phyloP scores from a whole-genome alignment of 164 flowering plant species.

The Echeveria elegans region DNA sequence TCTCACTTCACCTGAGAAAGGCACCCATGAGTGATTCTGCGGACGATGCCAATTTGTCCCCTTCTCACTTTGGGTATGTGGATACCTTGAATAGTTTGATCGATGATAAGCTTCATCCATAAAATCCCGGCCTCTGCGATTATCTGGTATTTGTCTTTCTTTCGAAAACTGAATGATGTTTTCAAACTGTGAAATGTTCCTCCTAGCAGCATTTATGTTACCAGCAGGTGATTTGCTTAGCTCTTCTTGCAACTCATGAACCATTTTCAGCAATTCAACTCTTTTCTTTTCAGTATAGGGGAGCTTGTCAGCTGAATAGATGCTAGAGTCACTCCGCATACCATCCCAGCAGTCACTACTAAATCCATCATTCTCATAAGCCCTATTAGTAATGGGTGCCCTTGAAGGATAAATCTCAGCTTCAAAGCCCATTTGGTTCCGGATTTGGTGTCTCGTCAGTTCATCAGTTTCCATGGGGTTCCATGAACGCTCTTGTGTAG shows the following conservation, averaged over 20 bases:
- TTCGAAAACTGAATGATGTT: neutral
- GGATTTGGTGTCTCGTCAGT: slow-evolving; percentile 13
- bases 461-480: slow-evolving; percentile 16
- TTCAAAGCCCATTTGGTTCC: slow-evolving; percentile 22
- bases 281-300: slow-evolving; percentile 29
- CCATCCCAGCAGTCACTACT: slow-evolving; percentile 23
- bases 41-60: slow-evolving; percentile 20
- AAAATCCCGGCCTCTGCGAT: slow-evolving; percentile 7
- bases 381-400: slow-evolving; percentile 16
- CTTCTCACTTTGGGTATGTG: slow-evolving; percentile 16
- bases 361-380: slow-evolving; percentile 26
- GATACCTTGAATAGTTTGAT: slow-evolving; percentile 15
- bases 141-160: slow-evolving; percentile 20
- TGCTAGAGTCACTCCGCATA: slow-evolving; percentile 13
- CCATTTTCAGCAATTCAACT: slow-evolving; percentile 43
- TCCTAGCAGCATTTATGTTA: slow-evolving; percentile 16
- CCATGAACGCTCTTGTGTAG: slow-evolving; percentile 10
- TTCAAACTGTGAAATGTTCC: slow-evolving; percentile 12
- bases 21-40: slow-evolving; percentile 17
- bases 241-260: slow-evolving; percentile 52
- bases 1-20: slow-evolving; percentile 35
- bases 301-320: slow-evolving; percentile 19
- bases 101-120: slow-evolving; percentile 15
- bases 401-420: slow-evolving; percentile 19
- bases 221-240: slow-evolving; percentile 20